These are phyloP conservation scores for Komagataella ulmi DNA, from an alignment of 805 yeast genomes.

Conservation along the genomic window DNA sequence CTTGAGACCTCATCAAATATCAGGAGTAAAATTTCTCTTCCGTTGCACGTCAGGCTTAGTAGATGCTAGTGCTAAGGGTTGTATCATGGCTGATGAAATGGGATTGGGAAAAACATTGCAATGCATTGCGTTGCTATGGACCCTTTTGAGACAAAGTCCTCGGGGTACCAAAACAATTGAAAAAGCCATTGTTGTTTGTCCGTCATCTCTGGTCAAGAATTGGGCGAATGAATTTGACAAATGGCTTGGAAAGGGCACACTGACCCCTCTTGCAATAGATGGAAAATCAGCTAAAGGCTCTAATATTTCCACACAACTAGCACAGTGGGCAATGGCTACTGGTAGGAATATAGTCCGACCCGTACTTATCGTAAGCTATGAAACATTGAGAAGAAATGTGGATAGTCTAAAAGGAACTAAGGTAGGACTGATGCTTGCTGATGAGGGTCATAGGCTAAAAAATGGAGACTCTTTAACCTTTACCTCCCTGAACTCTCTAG, in stretches of 20 bases:
- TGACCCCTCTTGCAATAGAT: conserved; percentile 83
- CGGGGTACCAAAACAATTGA: conserved; percentile 71
- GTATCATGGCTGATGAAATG: conserved; percentile 98
- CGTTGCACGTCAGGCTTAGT: conserved; percentile 82
- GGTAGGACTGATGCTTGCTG: conserved; percentile 77
- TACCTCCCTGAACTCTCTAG: conserved; percentile 70
- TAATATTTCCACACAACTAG: conserved; percentile 55
- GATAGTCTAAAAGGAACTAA: conserved; percentile 62
- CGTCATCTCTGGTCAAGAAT: conserved; percentile 83
- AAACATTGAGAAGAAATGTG: conserved; percentile 79
- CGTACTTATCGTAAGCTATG: conserved; percentile 87
- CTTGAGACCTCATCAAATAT: conserved; percentile 90
- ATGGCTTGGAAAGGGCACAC: conserved; percentile 89
- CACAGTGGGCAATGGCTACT: conserved; percentile 75
- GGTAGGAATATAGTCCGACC: conserved; percentile 90
- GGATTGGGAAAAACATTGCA: conserved; percentile 88
- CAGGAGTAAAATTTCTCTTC: conserved; percentile 86
- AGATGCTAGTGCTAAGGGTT: conserved; percentile 79
- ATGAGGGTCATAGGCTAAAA: conserved; percentile 74
- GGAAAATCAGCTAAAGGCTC: conserved; percentile 70
- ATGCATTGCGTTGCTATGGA: conserved; percentile 88
- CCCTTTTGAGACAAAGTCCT: conserved; percentile 79
- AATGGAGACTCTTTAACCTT: conserved; percentile 90
- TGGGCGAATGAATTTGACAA: conserved; percentile 96
- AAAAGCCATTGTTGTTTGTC: conserved; percentile 88